Percentiles rank a stretch among this genome's conserved stretches.
phyloP scores from a whole-genome alignment of 2,329 filamentous ascomycete genomes.

The Aspergillus costaricaensis region DNA sequence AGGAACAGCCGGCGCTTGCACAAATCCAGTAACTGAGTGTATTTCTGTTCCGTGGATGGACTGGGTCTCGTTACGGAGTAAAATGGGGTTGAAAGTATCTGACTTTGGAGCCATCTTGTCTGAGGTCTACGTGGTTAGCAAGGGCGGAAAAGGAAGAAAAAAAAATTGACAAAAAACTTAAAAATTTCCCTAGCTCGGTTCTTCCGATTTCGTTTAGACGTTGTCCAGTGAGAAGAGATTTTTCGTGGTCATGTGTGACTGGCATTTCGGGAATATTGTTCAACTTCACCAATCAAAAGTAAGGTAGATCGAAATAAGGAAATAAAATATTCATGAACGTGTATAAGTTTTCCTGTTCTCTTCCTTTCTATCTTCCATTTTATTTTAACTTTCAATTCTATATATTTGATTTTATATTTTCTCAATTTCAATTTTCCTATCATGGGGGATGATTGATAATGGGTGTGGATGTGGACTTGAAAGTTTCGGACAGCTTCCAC shows the following conservation, averaged over 20 bases:
- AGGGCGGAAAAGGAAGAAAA: too few species aligned
- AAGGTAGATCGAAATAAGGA: too few species aligned
- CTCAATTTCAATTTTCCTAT: too few species aligned
- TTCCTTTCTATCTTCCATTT: too few species aligned
- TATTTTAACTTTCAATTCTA: too few species aligned
- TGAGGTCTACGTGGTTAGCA: not conserved
- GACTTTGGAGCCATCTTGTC: not conserved
- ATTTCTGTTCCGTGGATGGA: not conserved
- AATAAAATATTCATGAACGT: too few species aligned
- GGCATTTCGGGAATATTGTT: not conserved
- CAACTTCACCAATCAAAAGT: not conserved
- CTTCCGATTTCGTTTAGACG: not conserved
- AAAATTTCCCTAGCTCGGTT: not conserved
- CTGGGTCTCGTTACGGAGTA: slow-evolving; percentile 1
- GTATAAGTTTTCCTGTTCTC: too few species aligned
- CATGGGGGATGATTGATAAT: not conserved
- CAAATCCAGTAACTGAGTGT: not conserved
- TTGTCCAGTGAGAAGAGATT: not conserved
- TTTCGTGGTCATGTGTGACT: not conserved
- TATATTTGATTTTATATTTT: too few species aligned
- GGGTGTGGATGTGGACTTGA: not conserved
- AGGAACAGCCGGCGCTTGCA: slow-evolving; percentile 8
- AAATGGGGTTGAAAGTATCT: not conserved
- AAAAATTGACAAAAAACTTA: not conserved
- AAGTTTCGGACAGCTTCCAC: not conserved